Evolutionary conservation across 169 alveolate genomes (phyloP).

Genomic region (Fabrea salina): DNA sequence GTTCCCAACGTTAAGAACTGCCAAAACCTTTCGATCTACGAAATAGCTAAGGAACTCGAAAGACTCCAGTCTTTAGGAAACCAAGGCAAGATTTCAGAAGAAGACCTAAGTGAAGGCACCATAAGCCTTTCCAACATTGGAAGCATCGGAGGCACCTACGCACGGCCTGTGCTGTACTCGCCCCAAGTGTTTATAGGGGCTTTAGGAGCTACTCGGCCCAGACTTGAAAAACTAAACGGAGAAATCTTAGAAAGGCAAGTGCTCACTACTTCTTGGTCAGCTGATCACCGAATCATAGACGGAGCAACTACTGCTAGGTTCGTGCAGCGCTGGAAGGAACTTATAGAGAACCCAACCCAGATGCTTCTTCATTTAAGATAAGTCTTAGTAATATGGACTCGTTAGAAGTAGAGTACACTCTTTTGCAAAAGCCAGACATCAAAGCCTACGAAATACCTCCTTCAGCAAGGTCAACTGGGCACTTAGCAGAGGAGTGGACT

Average conservation of each 20-base stretch:
- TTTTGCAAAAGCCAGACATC: constrained; percentile 37
- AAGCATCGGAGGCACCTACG: constrained; percentile 91
- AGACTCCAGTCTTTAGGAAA: constrained; percentile 79
- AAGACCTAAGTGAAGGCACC: constrained; percentile 90
- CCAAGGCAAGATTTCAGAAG: constrained; percentile 70
- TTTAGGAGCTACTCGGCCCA: constrained; percentile 74
- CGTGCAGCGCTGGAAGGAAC: constrained; percentile 21
- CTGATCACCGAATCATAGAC: constrained; percentile 94
- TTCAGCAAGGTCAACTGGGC: constrained; percentile 55
- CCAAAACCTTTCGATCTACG: constrained; percentile 78
- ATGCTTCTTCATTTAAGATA: constrained; percentile 21
- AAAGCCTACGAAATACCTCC: constrained; percentile 62
- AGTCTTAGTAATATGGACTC: too few species aligned
- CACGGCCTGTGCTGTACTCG: constrained; percentile 88
- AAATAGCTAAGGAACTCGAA: constrained; percentile 84
- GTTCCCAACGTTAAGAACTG: constrained; percentile 93
- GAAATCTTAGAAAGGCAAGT: constrained; percentile 56
- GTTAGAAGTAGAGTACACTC: constrained; percentile 32
- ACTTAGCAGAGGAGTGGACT: constrained; percentile 65
- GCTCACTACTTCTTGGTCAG: constrained; percentile 80
- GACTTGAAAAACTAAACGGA: constrained; percentile 45
- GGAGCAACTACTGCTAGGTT: constrained; percentile 90
- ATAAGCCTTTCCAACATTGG: constrained; percentile 92
- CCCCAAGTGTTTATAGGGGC: constrained; percentile 93
- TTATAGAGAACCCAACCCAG: constrained; percentile 13